phyloP scores from a whole-genome alignment of 768 basidiomycete species.

The Boletus rubroflammeus region DNA sequence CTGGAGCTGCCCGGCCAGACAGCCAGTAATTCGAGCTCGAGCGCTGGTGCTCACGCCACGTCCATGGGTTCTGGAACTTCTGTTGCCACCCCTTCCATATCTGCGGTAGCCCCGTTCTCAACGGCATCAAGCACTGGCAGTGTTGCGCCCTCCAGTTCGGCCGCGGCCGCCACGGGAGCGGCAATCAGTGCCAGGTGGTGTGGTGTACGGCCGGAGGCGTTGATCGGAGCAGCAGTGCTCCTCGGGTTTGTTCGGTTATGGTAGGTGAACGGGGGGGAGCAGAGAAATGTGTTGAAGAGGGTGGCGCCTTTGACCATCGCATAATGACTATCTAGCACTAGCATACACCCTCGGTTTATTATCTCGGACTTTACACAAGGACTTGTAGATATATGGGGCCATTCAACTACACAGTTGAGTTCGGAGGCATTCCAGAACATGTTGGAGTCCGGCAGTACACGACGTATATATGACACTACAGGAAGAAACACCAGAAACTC shows the following conservation, averaged over 20 bases:
- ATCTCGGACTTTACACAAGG: conserved; percentile 1
- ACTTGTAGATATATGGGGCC: not conserved
- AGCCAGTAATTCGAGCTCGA: conserved; percentile 14
- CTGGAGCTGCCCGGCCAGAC: conserved; percentile 28
- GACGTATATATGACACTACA: conserved; percentile 8
- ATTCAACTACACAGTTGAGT: not conserved
- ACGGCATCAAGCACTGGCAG: not conserved
- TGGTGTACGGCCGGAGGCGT: not conserved
- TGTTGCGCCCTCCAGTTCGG: not conserved
- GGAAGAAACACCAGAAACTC: not conserved
- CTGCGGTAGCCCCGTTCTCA: not conserved
- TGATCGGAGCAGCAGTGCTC: conserved; percentile 7
- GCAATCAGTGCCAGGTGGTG: not conserved
- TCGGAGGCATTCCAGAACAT: not conserved
- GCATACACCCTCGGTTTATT: conserved; percentile 3
- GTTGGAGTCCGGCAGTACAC: not conserved
- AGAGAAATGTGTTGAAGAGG: not conserved
- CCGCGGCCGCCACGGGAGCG: not conserved
- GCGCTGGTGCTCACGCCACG: not conserved
- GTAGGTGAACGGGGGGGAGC: not conserved
- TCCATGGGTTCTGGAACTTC: conserved; percentile 1
- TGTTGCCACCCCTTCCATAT: too few species aligned
- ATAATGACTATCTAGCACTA: conserved; percentile 15
- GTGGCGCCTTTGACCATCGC: not conserved
- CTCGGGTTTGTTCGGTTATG: conserved; percentile 11